Conservation (phyloP, 192 early-diverging fungal genomes). For the Linnemannia zychae region DNA sequence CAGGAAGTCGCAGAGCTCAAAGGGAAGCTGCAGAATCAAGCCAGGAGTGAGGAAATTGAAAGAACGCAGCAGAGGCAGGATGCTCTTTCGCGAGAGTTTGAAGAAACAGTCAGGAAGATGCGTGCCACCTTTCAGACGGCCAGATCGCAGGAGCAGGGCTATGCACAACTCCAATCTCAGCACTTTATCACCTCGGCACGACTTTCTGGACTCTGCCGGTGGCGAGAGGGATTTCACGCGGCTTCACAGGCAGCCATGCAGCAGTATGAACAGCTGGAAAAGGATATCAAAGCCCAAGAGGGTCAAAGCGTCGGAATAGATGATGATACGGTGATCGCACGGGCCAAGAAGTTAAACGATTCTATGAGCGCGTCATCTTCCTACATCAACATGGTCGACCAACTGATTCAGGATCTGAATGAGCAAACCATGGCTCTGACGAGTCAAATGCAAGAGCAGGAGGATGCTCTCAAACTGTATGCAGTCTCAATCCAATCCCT, state of each 20-base stretch:
- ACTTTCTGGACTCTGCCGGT: conserved; percentile 29
- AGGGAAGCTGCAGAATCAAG: conserved; percentile 47
- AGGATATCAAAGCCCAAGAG: background rate
- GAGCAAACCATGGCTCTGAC: conserved; percentile 8
- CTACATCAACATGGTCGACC: conserved; percentile 44
- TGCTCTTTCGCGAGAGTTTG: conserved; percentile 17
- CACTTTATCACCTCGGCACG: conserved; percentile 29
- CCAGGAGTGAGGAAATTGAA: conserved; percentile 23
- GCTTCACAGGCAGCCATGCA: conserved; percentile 21
- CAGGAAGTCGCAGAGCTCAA: conserved; percentile 70
- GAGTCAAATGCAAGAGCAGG: conserved; percentile 41
- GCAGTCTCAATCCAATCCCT: conserved; percentile 44
- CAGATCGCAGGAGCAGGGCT: conserved; percentile 28
- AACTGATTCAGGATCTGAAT: conserved; percentile 28
- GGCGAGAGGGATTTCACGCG: conserved; percentile 33
- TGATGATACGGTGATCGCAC: background rate
- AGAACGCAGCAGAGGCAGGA: conserved; percentile 33
- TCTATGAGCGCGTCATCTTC: conserved; percentile 31
- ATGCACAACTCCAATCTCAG: conserved; percentile 43
- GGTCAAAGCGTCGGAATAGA: background rate
- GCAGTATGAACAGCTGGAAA: conserved; percentile 27
- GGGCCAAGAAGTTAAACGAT: conserved; percentile 19
- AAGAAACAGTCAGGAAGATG: conserved; percentile 46
- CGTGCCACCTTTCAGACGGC: conserved; percentile 43
- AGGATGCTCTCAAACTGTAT: conserved; percentile 40